Evolutionary conservation across 768 basidiomycete genomes (phyloP).

Genomic region (Multifurca ochricompacta): DNA sequence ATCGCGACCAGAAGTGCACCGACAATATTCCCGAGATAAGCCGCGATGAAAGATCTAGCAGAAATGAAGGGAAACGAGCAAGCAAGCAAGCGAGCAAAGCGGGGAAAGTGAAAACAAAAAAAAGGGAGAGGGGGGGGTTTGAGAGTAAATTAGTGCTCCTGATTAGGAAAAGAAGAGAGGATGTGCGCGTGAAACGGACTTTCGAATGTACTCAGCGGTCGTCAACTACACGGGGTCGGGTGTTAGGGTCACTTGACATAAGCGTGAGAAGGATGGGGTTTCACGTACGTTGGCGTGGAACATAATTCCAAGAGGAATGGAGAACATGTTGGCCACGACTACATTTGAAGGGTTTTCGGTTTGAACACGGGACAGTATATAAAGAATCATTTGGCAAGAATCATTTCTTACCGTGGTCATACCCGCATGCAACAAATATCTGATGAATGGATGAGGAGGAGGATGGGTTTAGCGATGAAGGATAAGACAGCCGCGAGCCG

Average conservation of each 20-base stretch:
- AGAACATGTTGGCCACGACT: constrained; percentile 77
- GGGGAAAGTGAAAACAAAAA: no score
- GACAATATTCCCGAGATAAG: constrained; percentile 59
- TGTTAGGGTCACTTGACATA: not conserved
- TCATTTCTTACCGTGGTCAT: constrained; percentile 51
- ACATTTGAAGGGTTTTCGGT: not conserved
- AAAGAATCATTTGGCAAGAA: not conserved
- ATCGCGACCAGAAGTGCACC: constrained; percentile 58
- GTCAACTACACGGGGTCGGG: constrained; percentile 34
- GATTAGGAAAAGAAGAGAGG: no score
- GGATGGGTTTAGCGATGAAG: no score
- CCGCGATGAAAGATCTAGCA: constrained; percentile 54
- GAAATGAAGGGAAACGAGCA: not conserved
- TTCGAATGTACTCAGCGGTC: constrained; percentile 51
- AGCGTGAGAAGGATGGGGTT: not conserved
- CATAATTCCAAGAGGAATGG: constrained; percentile 61
- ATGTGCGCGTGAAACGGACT: constrained; percentile 40
- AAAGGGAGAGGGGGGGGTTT: no score
- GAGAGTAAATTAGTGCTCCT: no score
- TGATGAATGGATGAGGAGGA: constrained; percentile 22
- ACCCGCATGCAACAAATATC: constrained; percentile 65
- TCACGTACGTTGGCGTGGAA: constrained; percentile 55
- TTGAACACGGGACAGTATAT: not conserved
- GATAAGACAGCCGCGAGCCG: constrained; percentile 10
- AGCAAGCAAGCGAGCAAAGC: not conserved